Evolutionary conservation across 208 protist species (phyloP).

Genomic region (Tetramitus jugosus): DNA sequence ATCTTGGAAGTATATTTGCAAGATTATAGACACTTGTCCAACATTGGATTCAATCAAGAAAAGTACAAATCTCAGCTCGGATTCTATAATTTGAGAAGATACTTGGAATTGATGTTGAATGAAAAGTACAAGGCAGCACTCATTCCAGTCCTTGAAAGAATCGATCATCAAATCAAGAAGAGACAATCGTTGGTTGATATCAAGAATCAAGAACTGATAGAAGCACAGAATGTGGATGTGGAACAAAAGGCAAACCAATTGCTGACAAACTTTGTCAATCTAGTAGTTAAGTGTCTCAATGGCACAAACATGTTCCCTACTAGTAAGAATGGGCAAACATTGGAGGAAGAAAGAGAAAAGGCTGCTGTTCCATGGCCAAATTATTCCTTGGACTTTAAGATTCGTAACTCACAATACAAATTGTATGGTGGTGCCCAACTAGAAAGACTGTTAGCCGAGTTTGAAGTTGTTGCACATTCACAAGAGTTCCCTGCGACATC

Average conservation of each 20-base stretch:
- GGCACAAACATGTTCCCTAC: slow-evolving; percentile 46
- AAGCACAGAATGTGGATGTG: slow-evolving; percentile 32
- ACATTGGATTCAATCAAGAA: slow-evolving; percentile 40
- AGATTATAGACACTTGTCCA: slow-evolving; percentile 36
- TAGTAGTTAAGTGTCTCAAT: slow-evolving; percentile 38
- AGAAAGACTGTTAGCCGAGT: slow-evolving; percentile 46
- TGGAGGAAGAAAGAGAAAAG: slow-evolving; percentile 36
- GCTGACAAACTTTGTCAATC: slow-evolving; percentile 34
- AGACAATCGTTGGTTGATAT: slow-evolving; percentile 13
- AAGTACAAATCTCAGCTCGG: slow-evolving; percentile 32
- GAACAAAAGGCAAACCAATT: slow-evolving; percentile 33
- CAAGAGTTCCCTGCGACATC: slow-evolving; percentile 46
- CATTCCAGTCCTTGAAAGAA: slow-evolving; percentile 30
- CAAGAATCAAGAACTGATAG: slow-evolving; percentile 37
- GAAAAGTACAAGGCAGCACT: slow-evolving; percentile 44
- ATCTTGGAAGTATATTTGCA: slow-evolving; percentile 43
- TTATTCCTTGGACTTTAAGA: slow-evolving; percentile 36
- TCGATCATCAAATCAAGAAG: slow-evolving; percentile 25
- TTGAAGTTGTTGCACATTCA: slow-evolving; percentile 47
- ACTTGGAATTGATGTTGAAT: slow-evolving; percentile 41
- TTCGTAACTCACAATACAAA: slow-evolving; percentile 41
- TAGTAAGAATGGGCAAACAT: slow-evolving; percentile 39
- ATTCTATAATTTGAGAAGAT: slow-evolving; percentile 38
- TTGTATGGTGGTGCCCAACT: slow-evolving; percentile 50
- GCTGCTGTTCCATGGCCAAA: slow-evolving; percentile 37